Evolutionary conservation across 1,284 basidiomycete genomes (phyloP).

Genomic region (Moesziomyces globuligerus): DNA sequence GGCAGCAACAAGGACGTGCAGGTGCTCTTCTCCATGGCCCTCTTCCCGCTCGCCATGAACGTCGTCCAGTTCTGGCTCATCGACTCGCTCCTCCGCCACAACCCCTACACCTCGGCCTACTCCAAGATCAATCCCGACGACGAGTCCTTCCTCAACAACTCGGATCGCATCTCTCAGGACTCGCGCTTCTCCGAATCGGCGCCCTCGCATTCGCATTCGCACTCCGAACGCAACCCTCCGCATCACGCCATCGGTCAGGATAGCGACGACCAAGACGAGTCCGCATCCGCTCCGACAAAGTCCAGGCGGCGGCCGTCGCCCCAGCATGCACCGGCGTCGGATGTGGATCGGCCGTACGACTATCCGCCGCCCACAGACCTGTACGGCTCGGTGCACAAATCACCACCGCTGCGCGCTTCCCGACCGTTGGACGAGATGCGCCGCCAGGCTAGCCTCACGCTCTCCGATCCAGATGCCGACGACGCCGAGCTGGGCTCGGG

Average conservation of each 20-base stretch:
- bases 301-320: conserved; percentile 24
- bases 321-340: neutral
- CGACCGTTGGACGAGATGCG: conserved; percentile 30
- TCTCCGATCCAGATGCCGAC: conserved; percentile 21
- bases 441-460: conserved; percentile 27
- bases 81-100: conserved; percentile 62
- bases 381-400: conserved; percentile 30
- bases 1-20: conserved; percentile 69
- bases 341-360: conserved; percentile 30
- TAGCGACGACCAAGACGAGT: conserved; percentile 22
- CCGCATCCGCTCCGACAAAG: conserved; percentile 10
- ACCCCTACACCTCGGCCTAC: conserved; percentile 54
- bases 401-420: conserved; percentile 13
- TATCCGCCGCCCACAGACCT: conserved; percentile 21
- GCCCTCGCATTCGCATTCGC: neutral
- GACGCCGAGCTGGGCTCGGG: conserved; percentile 10
- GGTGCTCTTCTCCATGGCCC: conserved; percentile 77
- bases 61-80: conserved; percentile 66
- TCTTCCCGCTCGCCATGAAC: conserved; percentile 92
- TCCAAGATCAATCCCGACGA: conserved; percentile 42
- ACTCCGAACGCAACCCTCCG: neutral
- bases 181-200: conserved; percentile 20
- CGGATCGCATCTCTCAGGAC: conserved; percentile 31
- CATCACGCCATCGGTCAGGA: conserved; percentile 22
- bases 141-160: conserved; percentile 31